Percentiles rank a stretch among this genome's conserved stretches.
Evolutionary conservation across 1,284 basidiomycete species (phyloP).

Genomic region (Rhizoctonia solani): DNA sequence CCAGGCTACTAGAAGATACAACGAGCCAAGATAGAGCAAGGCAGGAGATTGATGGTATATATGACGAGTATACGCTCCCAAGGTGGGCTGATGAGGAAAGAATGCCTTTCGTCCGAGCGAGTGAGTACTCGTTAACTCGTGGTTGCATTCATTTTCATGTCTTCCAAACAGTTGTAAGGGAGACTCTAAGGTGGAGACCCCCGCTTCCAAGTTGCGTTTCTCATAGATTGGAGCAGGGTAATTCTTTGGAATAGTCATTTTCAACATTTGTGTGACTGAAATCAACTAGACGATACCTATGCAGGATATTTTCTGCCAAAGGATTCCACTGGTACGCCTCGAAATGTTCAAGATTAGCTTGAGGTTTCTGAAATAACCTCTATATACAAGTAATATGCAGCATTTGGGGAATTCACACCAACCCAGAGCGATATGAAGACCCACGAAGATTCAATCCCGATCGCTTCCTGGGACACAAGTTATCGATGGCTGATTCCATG

Average conservation of each 20-base stretch:
- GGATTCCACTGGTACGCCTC: conserved; percentile 1
- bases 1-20: conserved; percentile 1
- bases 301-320: conserved; percentile 14
- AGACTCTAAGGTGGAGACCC: conserved; percentile 9
- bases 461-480: conserved; percentile 81
- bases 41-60: conserved; percentile 12
- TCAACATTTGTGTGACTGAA: background rate
- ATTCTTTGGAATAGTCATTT: background rate
- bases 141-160: background rate
- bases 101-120: background rate
- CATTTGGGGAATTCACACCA: background rate
- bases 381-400: conserved; percentile 1
- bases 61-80: conserved; percentile 12
- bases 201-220: conserved; percentile 7
- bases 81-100: conserved; percentile 6
- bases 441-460: conserved; percentile 87
- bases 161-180: background rate
- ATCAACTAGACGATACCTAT: conserved; percentile 8
- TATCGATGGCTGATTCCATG: conserved; percentile 10
- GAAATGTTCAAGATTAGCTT: background rate
- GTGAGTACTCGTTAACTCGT: background rate
- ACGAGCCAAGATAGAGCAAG: background rate
- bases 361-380: background rate
- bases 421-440: conserved; percentile 83
- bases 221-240: conserved; percentile 17